phyloP scores from a whole-genome alignment of 139 green algal genomes.

The Picochlorum costavermella region DNA sequence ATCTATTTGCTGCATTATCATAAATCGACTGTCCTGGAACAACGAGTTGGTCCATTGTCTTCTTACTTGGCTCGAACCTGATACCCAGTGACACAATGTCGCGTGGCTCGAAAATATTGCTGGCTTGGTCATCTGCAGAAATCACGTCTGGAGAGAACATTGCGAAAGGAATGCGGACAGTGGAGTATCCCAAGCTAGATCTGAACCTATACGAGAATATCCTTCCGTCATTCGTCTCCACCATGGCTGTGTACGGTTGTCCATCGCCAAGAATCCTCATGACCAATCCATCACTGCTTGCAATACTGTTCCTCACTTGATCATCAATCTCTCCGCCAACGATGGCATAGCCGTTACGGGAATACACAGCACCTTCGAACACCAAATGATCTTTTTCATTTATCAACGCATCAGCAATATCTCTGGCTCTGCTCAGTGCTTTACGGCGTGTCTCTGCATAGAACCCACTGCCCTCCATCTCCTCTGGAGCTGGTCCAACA shows the following conservation, averaged over 20 bases:
- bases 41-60: slow-evolving; percentile 23
- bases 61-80: slow-evolving; percentile 38
- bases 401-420: slow-evolving; percentile 21
- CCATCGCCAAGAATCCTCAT: slow-evolving; percentile 70
- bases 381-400: slow-evolving; percentile 39
- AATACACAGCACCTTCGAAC: slow-evolving; percentile 55
- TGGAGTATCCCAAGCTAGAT: slow-evolving; percentile 49
- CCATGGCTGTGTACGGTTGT: slow-evolving; percentile 62
- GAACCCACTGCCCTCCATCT: slow-evolving; percentile 6
- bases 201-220: slow-evolving; percentile 58
- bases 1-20: slow-evolving; percentile 19
- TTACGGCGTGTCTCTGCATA: background rate
- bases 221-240: slow-evolving; percentile 42
- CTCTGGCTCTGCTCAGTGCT: slow-evolving; percentile 15
- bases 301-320: slow-evolving; percentile 16
- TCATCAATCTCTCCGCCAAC: slow-evolving; percentile 28
- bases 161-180: slow-evolving; percentile 71
- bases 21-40: slow-evolving; percentile 22
- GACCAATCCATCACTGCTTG: slow-evolving; percentile 65
- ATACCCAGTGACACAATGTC: slow-evolving; percentile 34
- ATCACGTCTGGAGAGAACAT: slow-evolving; percentile 61
- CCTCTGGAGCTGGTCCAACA: slow-evolving; percentile 12
- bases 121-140: background rate
- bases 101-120: slow-evolving; percentile 9
- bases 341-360: slow-evolving; percentile 35